Percentiles rank a stretch among this genome's conserved stretches.
Evolutionary conservation across 2,329 filamentous ascomycete species (phyloP).

Genomic region (Fusarium palustre): DNA sequence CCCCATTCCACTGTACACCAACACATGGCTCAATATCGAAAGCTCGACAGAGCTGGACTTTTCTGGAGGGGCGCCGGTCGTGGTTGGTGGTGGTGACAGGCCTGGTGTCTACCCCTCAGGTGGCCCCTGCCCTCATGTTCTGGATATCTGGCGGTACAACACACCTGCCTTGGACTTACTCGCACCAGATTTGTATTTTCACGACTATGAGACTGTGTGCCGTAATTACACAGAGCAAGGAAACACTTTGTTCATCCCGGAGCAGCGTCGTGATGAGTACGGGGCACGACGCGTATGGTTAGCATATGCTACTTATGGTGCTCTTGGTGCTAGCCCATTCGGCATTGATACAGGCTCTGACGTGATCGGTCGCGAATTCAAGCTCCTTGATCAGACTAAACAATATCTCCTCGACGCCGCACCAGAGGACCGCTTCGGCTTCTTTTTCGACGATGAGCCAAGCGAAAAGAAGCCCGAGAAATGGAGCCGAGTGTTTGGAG

Average conservation of each 20-base stretch:
- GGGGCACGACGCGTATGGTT: conserved; percentile 58
- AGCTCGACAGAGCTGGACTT: conserved; percentile 49
- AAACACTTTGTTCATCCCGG: conserved; percentile 63
- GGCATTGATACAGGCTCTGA: conserved; percentile 54
- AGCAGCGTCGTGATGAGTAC: conserved; percentile 62
- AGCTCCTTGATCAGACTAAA: conserved; percentile 47
- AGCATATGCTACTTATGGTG: conserved; percentile 55
- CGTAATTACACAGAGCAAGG: conserved; percentile 56
- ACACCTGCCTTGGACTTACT: conserved; percentile 59
- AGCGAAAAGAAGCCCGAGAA: conserved; percentile 40
- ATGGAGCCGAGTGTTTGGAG: conserved; percentile 48
- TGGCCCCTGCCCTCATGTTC: conserved; percentile 49
- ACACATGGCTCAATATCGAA: conserved; percentile 54
- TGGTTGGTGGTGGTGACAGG: conserved; percentile 51
- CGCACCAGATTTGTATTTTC: conserved; percentile 61
- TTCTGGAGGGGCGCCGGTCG: conserved; percentile 47
- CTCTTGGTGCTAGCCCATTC: conserved; percentile 55
- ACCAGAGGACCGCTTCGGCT: conserved; percentile 52
- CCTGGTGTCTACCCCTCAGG: conserved; percentile 55
- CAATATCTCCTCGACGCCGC: conserved; percentile 47
- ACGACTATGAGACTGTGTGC: conserved; percentile 60
- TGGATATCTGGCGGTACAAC: conserved; percentile 57
- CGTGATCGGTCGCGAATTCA: conserved; percentile 48
- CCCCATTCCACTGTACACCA: conserved; percentile 51
- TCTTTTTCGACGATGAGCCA: conserved; percentile 53